Base-by-base conservation (phyloP, 2,329 filamentous ascomycete species). In the Waltergamsia citrina region DNA sequence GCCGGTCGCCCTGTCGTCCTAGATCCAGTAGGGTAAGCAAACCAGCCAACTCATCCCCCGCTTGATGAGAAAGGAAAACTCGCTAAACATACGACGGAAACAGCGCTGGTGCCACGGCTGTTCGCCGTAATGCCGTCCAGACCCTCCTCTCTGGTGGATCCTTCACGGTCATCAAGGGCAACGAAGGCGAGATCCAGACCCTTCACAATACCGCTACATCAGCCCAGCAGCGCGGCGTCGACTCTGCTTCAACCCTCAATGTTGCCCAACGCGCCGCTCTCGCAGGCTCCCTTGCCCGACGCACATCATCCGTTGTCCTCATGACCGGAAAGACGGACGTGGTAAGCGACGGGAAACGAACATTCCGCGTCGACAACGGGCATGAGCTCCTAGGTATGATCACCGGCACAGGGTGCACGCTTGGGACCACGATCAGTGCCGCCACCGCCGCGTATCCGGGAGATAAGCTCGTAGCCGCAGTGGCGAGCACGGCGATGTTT, bases 151-250 rank as follows among this genome's bases (percentile, higher is more conserved):
- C 72, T 0, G 69, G 66, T 3, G 87, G 86, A 25, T 85, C 85
- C 54, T 84, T 94, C 47, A 77, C 85, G 54, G 67, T 95, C 27
- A 88, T 96, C 58, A 96, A 96, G 54, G 90, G 90, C 32, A 96
- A 96, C 57, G 85, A 93, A 52, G 78, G 81, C 35, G 92, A 96
- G 56, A 87, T 96, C 40, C 67, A 72, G 31, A 78, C 83, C 3
- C 77, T 90, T 1, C 73, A 71, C 25, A n/a, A n/a, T n/a, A n/a
- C n/a, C n/a, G 81, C 81, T 27, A 64, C 70, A 28, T 41, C 51
- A 41, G 29, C 53, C 29, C 40, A 43, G 23, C 90, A 95, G 57
- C 78, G 81, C 28, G 90, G 90, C 32, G 90, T 96, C 9, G 90
- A 96, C 57, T 85, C 80, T 41, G 73, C 71, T 4, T 75, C 76